These are phyloP conservation scores for Didymella arachidicola DNA, from an alignment of 2,329 filamentous ascomycete genomes.

Conservation along the genomic window DNA sequence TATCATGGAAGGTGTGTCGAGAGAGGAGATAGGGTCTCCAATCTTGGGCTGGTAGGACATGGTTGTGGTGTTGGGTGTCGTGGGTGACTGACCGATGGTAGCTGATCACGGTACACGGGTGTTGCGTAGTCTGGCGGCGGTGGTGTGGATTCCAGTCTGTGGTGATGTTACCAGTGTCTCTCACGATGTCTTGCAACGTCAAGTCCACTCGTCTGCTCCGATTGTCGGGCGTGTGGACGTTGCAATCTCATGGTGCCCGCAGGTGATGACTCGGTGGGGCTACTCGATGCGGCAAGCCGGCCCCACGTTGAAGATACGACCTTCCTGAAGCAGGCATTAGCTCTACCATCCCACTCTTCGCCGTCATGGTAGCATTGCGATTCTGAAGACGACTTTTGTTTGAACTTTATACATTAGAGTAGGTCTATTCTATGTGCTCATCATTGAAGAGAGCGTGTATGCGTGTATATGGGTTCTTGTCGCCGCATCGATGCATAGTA, in stretches of 20 bases:
- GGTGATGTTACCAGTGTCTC: background rate
- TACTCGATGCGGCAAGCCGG: constrained; percentile 15
- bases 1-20: constrained; percentile 66
- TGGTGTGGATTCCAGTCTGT: background rate
- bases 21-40: constrained; percentile 54
- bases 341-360: constrained; percentile 12
- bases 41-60: constrained; percentile 53
- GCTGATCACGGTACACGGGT: background rate
- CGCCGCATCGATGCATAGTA: constrained; percentile 11
- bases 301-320: constrained; percentile 19
- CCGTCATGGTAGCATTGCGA: background rate
- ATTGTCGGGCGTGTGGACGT: constrained; percentile 1
- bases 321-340: constrained; percentile 18
- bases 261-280: constrained; percentile 5
- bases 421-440: constrained; percentile 10
- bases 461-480: background rate
- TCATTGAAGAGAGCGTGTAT: constrained; percentile 6
- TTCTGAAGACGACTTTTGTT: background rate
- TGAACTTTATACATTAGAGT: constrained; percentile 18
- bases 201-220: background rate
- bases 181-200: background rate
- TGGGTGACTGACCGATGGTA: background rate
- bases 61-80: constrained; percentile 8
- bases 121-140: background rate
- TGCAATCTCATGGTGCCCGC: background rate